Evolutionary conservation across 192 early-diverging fungal species (phyloP).

Genomic region (Rhizoclosmatium sp.): DNA sequence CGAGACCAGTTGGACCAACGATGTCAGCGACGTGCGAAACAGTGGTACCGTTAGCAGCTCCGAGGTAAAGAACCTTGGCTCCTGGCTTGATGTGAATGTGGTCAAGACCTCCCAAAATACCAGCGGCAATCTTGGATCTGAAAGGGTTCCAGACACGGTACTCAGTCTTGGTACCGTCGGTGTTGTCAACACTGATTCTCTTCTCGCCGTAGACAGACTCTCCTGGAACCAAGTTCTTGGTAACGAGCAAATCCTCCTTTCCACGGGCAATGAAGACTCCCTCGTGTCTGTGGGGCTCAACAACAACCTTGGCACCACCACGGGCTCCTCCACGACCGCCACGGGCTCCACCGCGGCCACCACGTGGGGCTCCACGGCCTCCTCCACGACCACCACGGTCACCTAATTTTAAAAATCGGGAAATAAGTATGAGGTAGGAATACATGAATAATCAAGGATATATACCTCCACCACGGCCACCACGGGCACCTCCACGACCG

Average conservation of each 20-base stretch:
- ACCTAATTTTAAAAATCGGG: slow-evolving; percentile 34
- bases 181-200: slow-evolving; percentile 90
- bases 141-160: slow-evolving; percentile 99
- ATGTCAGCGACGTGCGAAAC: slow-evolving; percentile 98
- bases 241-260: slow-evolving; percentile 98
- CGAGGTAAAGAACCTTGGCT: slow-evolving; percentile 97
- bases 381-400: slow-evolving; percentile 60
- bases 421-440: not conserved
- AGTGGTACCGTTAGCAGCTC: slow-evolving; percentile 92
- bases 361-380: slow-evolving; percentile 64
- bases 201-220: slow-evolving; percentile 99
- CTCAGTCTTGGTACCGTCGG: slow-evolving; percentile 95
- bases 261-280: slow-evolving; percentile 97
- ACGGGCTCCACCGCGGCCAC: slow-evolving; percentile 65
- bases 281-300: slow-evolving; percentile 97
- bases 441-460: not conserved
- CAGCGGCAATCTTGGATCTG: slow-evolving; percentile 98
- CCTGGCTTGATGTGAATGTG: slow-evolving; percentile 93
- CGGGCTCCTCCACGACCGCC: slow-evolving; percentile 78
- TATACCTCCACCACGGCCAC: slow-evolving; percentile 58
- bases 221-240: slow-evolving; percentile 98
- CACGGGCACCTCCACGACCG: slow-evolving; percentile 46
- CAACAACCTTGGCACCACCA: slow-evolving; percentile 93
- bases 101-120: slow-evolving; percentile 95
- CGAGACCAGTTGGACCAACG: slow-evolving; percentile 92